phyloP scores from a whole-genome alignment of 257 asterid species.

The Lithospermum erythrorhizon region DNA sequence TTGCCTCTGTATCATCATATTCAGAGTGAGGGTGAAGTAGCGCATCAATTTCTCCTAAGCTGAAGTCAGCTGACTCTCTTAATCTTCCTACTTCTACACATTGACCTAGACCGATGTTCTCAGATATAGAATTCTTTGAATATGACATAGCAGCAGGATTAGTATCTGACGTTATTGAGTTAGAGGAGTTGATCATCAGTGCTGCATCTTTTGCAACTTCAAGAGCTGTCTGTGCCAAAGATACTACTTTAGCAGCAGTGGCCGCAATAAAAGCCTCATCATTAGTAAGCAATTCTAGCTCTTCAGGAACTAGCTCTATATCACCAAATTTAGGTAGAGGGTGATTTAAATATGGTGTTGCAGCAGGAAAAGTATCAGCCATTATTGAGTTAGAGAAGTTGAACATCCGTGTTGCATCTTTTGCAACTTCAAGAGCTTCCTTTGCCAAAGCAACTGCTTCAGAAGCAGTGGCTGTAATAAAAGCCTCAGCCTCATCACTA shows the following conservation, averaged over 20 bases:
- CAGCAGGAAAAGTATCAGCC: constrained; percentile 14
- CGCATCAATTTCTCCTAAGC: constrained; percentile 18
- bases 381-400: constrained; percentile 22
- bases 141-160: constrained; percentile 5
- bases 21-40: constrained; percentile 28
- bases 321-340: constrained; percentile 32
- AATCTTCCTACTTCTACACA: constrained; percentile 16
- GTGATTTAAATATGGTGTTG: constrained; percentile 7
- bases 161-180: constrained; percentile 21
- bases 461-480: constrained; percentile 79
- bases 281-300: constrained; percentile 56
- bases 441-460: constrained; percentile 92
- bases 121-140: constrained; percentile 12
- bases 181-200: constrained; percentile 33
- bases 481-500: constrained; percentile 72
- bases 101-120: constrained; percentile 24
- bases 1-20: constrained; percentile 37
- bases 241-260: constrained; percentile 89
- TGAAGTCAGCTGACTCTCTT: constrained; percentile 30
- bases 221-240: constrained; percentile 80
- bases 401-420: constrained; percentile 68
- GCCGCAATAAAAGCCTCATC: constrained; percentile 65
- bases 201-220: constrained; percentile 83
- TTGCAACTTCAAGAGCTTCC: constrained; percentile 79
- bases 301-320: constrained; percentile 57